phyloP scores from a whole-genome alignment of 805 yeast species.

The Kazachstania bromeliacearum region DNA sequence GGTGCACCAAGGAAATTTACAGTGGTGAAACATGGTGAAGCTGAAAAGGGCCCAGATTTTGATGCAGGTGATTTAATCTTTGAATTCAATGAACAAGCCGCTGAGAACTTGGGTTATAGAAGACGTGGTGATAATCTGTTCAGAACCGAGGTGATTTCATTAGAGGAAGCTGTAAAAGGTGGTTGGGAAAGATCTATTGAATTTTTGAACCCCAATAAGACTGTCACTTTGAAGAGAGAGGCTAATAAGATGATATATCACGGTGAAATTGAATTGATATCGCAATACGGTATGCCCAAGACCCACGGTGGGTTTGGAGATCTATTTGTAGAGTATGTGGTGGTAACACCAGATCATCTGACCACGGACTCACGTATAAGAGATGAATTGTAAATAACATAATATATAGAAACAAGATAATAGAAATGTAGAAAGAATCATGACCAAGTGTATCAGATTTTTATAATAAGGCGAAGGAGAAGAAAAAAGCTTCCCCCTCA shows the following conservation, averaged over 20 bases:
- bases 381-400: conserved; percentile 17
- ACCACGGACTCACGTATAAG: conserved; percentile 5
- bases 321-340: conserved; percentile 39
- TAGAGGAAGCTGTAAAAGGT: conserved; percentile 66
- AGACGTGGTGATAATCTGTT: conserved; percentile 66
- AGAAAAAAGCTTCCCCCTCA: conserved; percentile 27
- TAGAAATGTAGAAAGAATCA: conserved; percentile 26
- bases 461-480: conserved; percentile 13
- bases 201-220: conserved; percentile 54
- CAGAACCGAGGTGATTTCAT: conserved; percentile 68
- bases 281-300: conserved; percentile 83
- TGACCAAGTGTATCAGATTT: conserved; percentile 32
- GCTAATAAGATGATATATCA: conserved; percentile 44
- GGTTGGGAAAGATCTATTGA: conserved; percentile 67
- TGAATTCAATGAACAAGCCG: conserved; percentile 44
- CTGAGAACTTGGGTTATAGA: conserved; percentile 69
- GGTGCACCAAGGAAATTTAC: conserved; percentile 59
- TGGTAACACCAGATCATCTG: conserved; percentile 33
- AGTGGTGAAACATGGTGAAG: conserved; percentile 60
- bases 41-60: conserved; percentile 76
- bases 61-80: conserved; percentile 71
- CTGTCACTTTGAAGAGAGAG: conserved; percentile 38
- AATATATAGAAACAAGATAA: conserved; percentile 6
- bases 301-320: conserved; percentile 43
- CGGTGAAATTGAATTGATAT: conserved; percentile 64